These are phyloP conservation scores for Hypoxylon sp. DNA, from an alignment of 2,329 filamentous ascomycete species.

Conservation along the genomic window DNA sequence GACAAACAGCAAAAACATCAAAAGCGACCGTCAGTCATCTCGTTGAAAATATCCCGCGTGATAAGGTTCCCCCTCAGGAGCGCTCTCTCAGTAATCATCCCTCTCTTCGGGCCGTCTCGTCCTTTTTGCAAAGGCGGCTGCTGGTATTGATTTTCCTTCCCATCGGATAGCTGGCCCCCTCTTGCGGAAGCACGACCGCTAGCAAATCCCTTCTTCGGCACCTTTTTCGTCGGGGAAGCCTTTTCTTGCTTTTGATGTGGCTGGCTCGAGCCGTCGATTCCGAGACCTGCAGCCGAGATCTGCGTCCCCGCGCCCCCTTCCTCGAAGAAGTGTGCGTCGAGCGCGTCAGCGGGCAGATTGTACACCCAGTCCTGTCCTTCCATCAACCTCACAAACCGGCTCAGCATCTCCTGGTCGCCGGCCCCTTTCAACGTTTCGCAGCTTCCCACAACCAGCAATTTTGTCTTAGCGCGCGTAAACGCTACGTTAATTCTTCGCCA, in stretches of 20 bases:
- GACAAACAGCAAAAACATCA: slow-evolving; percentile 18
- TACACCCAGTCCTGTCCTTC: slow-evolving; percentile 84
- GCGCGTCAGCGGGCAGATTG: slow-evolving; percentile 75
- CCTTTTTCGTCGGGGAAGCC: slow-evolving; percentile 44
- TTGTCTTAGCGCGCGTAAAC: slow-evolving; percentile 92
- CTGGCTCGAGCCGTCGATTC: slow-evolving; percentile 3
- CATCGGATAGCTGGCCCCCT: slow-evolving; percentile 30
- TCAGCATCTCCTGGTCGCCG: slow-evolving; percentile 81
- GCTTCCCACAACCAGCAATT: slow-evolving; percentile 90
- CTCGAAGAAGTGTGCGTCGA: slow-evolving; percentile 78
- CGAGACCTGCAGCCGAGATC: slow-evolving; percentile 54
- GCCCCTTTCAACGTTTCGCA: slow-evolving; percentile 81
- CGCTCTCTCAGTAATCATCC: slow-evolving; percentile 71
- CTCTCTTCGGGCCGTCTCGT: slow-evolving; percentile 62
- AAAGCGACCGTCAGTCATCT: slow-evolving; percentile 63
- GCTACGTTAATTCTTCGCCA: slow-evolving; percentile 96
- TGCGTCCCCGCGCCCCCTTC: slow-evolving; percentile 64
- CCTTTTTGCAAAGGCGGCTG: slow-evolving; percentile 49
- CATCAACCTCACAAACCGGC: slow-evolving; percentile 82
- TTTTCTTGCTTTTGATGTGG: slow-evolving; percentile 42
- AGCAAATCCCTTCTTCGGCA: slow-evolving; percentile 51
- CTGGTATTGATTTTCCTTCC: slow-evolving; percentile 65
- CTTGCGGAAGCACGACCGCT: slow-evolving; percentile 20
- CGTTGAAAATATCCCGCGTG: slow-evolving; percentile 83
- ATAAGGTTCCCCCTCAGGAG: slow-evolving; percentile 78